Evolutionary conservation across 345 rosid genomes (phyloP).

Genomic region (Carallia brachiata): DNA sequence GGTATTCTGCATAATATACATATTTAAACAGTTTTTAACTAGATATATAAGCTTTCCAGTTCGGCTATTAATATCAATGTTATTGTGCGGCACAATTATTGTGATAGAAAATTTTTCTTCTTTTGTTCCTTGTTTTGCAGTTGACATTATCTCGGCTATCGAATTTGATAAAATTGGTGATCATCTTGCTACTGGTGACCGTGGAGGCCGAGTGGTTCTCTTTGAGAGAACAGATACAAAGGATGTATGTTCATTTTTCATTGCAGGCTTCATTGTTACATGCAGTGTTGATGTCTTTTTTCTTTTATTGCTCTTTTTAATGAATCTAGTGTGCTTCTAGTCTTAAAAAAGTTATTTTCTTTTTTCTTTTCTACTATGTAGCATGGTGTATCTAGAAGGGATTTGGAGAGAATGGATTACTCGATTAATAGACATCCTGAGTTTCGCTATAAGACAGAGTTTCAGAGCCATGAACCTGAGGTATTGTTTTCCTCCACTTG

Average conservation of each 20-base stretch:
- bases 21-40: too few species aligned
- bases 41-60: too few species aligned
- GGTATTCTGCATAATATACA: too few species aligned
- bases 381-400: slow-evolving; percentile 63
- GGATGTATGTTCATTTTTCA: slow-evolving; percentile 47
- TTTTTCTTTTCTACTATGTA: slow-evolving; percentile 19
- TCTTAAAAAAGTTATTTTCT: neutral
- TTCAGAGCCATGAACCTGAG: slow-evolving; percentile 98
- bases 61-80: too few species aligned
- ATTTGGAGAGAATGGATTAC: slow-evolving; percentile 66
- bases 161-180: slow-evolving; percentile 81
- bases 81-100: neutral
- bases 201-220: slow-evolving; percentile 94
- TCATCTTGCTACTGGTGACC: slow-evolving; percentile 93
- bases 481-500: slow-evolving; percentile 29
- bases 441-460: slow-evolving; percentile 86
- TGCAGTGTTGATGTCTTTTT: neutral
- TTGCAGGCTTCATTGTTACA: neutral
- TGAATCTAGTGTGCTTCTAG: neutral
- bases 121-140: slow-evolving; percentile 44
- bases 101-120: neutral
- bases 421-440: slow-evolving; percentile 62
- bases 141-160: slow-evolving; percentile 85
- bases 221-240: slow-evolving; percentile 75
- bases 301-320: neutral